A percentile compares a stretch with the other conserved stretches of the same genome.
Evolutionary conservation across 352 stramenopile genomes (phyloP).

Genomic region (Sclerospora graminicola): DNA sequence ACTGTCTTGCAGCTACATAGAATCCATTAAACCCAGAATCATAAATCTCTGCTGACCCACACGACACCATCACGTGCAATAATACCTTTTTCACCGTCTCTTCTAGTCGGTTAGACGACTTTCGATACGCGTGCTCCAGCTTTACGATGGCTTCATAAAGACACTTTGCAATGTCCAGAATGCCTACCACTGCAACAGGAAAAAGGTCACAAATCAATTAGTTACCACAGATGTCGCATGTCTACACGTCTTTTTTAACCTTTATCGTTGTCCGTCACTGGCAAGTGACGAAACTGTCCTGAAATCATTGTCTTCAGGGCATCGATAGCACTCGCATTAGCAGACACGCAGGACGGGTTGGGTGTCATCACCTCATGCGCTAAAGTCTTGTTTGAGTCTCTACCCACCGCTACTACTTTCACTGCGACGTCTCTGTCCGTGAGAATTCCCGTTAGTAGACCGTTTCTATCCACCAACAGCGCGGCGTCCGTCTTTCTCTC

Average conservation of each 20-base stretch:
- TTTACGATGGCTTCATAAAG: slow-evolving; percentile 96
- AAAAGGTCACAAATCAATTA: not conserved
- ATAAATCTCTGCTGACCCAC: not conserved
- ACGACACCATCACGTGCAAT: not conserved
- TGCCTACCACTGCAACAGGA: slow-evolving; percentile 77
- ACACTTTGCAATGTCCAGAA: slow-evolving; percentile 98
- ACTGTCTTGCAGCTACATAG: slow-evolving; percentile 39
- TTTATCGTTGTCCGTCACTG: slow-evolving; percentile 87
- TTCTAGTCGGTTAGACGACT: slow-evolving; percentile 56
- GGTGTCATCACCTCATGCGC: slow-evolving; percentile 91
- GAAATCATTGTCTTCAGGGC: slow-evolving; percentile 96
- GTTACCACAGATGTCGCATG: not conserved
- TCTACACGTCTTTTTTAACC: slow-evolving; percentile 14
- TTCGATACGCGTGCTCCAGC: slow-evolving; percentile 86
- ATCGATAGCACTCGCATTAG: slow-evolving; percentile 90
- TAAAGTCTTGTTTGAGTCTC: slow-evolving; percentile 63
- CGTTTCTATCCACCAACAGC: slow-evolving; percentile 83
- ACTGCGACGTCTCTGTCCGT: slow-evolving; percentile 94
- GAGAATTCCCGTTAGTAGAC: slow-evolving; percentile 90
- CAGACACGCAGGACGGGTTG: slow-evolving; percentile 90
- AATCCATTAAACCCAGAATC: slow-evolving; percentile 3
- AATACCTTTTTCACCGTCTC: slow-evolving; percentile 72
- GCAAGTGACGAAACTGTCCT: slow-evolving; percentile 92
- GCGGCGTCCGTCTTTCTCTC: slow-evolving; percentile 88
- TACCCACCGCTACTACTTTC: slow-evolving; percentile 85